Base-by-base conservation (phyloP, 2,329 filamentous ascomycete species). In the Bipolaris sorokiniana region DNA sequence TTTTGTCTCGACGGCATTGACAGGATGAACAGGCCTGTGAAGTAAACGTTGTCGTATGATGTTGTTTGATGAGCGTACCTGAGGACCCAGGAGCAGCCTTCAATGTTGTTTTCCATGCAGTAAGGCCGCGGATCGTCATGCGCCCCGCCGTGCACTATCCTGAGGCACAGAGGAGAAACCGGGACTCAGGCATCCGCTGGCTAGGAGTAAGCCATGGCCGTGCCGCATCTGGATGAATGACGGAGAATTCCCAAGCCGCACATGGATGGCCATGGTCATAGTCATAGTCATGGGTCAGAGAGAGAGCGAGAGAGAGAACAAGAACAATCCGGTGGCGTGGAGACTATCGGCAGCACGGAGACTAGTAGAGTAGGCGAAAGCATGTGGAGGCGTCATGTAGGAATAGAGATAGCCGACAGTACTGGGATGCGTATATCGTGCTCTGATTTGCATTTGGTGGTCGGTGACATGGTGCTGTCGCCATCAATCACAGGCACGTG, bases 11-110 rank as follows among this genome's bases (percentile, higher is more conserved):
- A 56, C 52, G 58, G 53, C 62, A 54, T 62, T 60, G 58, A 60
- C 46, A 57, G 55, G 58, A 52, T 63, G 18, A 58, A 57, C 61
- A 55, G 54, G 51, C 38, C 53, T 58, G 67, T 70, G 70, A 63
- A 48, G 71, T 64, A 74, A 75, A 74, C 72, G 68, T 68, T 62
- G 71, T 74, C 69, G 72, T 74, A 73, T 65, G 69, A 74, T 66
- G 60, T 62, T 69, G 72, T 74, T 73, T 73, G 69, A 71, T 66
- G 59, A 51, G 41, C 58, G 52, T 37, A 59, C 59, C 59, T 58
- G 47, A 61, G 48, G 54, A 59, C 49, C 55, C 56, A 58, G 56
- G 57, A 59, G 46, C n/a, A 44, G 38, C 50, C 23, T 58, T 56
- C 51, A 48, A 52, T 59, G 22, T 56, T 49, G 62, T 65, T 58